phyloP scores from a whole-genome alignment of 202 grass and related monocot genomes.

The Cymbopogon flexuosus region DNA sequence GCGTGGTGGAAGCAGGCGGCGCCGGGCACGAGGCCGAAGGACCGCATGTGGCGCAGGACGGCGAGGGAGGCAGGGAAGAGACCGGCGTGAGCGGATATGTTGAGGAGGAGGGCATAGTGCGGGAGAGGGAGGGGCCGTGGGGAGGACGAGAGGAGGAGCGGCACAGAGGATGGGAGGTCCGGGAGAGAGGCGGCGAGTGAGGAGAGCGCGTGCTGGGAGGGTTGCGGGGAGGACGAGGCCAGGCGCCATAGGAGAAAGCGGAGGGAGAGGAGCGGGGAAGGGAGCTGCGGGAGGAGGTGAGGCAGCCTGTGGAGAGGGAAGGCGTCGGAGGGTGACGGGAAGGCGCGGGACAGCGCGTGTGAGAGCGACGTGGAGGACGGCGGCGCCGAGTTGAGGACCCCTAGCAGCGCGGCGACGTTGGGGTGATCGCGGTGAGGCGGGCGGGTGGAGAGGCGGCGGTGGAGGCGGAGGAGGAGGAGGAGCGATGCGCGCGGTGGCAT shows the following conservation, averaged over 20 bases:
- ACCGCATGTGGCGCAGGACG: constrained; percentile 39
- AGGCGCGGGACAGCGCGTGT: constrained; percentile 51
- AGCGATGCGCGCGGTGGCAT: constrained; percentile 31
- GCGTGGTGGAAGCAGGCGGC: constrained; percentile 58
- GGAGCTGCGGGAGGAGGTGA: constrained; percentile 46
- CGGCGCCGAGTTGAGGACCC: constrained; percentile 40
- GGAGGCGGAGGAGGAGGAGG: constrained; percentile 34
- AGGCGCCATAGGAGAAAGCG: constrained; percentile 57
- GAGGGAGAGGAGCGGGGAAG: constrained; percentile 50
- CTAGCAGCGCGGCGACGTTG: constrained; percentile 36
- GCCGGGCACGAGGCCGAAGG: constrained; percentile 34
- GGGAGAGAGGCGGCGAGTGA: constrained; percentile 38
- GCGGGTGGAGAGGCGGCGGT: constrained; percentile 37
- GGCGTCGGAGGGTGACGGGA: constrained; percentile 46
- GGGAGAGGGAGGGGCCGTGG: constrained; percentile 37
- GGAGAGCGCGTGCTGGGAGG: constrained; percentile 36
- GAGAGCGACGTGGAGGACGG: constrained; percentile 32
- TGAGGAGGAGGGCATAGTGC: constrained; percentile 40
- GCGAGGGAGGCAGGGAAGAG: constrained; percentile 33
- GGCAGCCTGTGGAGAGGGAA: constrained; percentile 42
- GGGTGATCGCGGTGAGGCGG: constrained; percentile 17
- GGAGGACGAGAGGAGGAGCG: constrained; percentile 41
- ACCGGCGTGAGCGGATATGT: constrained; percentile 34
- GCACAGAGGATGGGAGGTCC: constrained; percentile 39
- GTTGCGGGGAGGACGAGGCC: constrained; percentile 21